Conservation (phyloP, 352 stramenopile genomes). For the Phytophthora citricola region DNA sequence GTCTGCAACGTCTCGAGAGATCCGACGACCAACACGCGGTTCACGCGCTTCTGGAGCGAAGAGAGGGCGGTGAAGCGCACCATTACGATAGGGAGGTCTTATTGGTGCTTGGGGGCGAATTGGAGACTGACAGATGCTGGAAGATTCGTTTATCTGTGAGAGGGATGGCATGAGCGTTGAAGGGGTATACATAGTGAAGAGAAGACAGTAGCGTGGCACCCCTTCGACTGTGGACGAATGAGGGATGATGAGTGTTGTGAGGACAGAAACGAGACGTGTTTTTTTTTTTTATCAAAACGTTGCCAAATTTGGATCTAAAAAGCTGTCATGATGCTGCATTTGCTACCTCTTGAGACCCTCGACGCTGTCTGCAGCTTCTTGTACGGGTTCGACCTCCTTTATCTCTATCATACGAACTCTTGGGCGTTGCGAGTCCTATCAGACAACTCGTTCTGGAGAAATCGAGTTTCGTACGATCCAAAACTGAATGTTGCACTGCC, state of each 20-base stretch:
- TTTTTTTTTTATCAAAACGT: not conserved
- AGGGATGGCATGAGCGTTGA: slow-evolving; percentile 1
- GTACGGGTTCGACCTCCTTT: slow-evolving; percentile 14
- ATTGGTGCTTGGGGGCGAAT: not conserved
- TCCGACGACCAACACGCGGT: slow-evolving; percentile 63
- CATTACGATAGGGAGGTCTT: slow-evolving; percentile 26
- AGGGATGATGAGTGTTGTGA: not conserved
- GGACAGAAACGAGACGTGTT: not conserved
- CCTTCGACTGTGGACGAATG: slow-evolving; percentile 3
- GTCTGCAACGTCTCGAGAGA: slow-evolving; percentile 51
- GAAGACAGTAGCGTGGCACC: not conserved
- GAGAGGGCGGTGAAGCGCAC: slow-evolving; percentile 42
- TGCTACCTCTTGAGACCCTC: slow-evolving; percentile 4
- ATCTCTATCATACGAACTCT: slow-evolving; percentile 18
- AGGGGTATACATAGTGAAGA: not conserved
- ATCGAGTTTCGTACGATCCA: not conserved
- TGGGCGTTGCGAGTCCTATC: slow-evolving; percentile 16
- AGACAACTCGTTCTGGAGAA: slow-evolving; percentile 11
- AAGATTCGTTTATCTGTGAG: not conserved
- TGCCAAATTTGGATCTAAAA: not conserved
- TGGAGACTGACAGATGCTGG: slow-evolving; percentile 1
- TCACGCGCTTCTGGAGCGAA: slow-evolving; percentile 41
- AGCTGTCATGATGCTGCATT: slow-evolving; percentile 4
- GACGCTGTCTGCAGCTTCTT: slow-evolving; percentile 6
- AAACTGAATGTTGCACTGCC: not conserved